Evolutionary conservation across 768 basidiomycete genomes (phyloP).

Genomic region (Epithele typhae): DNA sequence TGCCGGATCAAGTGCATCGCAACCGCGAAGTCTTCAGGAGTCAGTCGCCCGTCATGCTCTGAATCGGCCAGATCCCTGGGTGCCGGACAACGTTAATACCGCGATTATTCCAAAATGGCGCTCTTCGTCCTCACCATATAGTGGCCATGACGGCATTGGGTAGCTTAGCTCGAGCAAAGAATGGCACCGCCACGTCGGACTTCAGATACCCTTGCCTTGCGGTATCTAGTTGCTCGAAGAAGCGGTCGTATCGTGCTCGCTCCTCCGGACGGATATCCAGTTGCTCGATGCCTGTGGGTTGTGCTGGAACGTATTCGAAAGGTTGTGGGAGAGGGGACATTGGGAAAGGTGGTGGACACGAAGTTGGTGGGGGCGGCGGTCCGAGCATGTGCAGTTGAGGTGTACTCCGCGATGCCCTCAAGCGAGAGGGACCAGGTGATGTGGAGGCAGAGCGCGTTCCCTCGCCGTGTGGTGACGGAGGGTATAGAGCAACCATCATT

Average conservation of each 20-base stretch:
- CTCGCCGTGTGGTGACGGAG: neutral
- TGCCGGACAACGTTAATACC: neutral
- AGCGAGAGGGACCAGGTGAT: neutral
- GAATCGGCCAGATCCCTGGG: slow-evolving; percentile 90
- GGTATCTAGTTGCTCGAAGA: slow-evolving; percentile 83
- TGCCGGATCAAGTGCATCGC: slow-evolving; percentile 90
- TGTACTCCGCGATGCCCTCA: slow-evolving; percentile 8
- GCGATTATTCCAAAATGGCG: neutral
- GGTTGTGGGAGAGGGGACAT: slow-evolving; percentile 6
- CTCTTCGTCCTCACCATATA: slow-evolving; percentile 85
- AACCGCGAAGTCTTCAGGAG: slow-evolving; percentile 90
- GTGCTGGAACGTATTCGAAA: slow-evolving; percentile 1
- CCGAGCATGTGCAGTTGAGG: neutral
- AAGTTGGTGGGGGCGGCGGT: neutral
- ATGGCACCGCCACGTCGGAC: slow-evolving; percentile 89
- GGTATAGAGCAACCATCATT: neutral
- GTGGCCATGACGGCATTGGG: slow-evolving; percentile 74
- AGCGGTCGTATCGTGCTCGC: slow-evolving; percentile 71
- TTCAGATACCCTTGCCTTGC: slow-evolving; percentile 74
- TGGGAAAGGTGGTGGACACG: slow-evolving; percentile 4
- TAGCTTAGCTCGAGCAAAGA: slow-evolving; percentile 85
- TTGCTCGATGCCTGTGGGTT: slow-evolving; percentile 7
- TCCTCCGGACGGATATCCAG: slow-evolving; percentile 85
- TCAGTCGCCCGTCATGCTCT: slow-evolving; percentile 78
- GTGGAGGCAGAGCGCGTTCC: neutral